Evolutionary conservation across 2,329 filamentous ascomycete species (phyloP), one percentile per base, ranked within the genome.

Genomic region (Talaromyces verruculosus): DNA sequence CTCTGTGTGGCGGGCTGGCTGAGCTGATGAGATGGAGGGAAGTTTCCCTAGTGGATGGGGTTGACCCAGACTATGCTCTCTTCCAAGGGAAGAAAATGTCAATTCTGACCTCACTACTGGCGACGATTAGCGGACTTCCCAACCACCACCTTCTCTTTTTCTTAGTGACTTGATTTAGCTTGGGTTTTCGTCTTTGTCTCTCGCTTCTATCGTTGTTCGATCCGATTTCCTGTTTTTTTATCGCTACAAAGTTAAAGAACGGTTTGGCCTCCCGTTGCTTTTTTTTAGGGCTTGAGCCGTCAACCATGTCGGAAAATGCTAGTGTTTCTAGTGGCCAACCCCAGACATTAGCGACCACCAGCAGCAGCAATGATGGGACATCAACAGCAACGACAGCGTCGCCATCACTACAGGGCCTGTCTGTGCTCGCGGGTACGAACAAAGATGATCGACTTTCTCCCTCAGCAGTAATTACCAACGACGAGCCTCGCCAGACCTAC

Each of bases 221-320:
- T 39, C 13, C 33, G 53, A 39, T 37, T 37, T 35, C 22, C 30
- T 39, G 11, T 17, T 28, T 15, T 15, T 22, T 2, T 8, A 30
- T 5, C 33, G 17, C 33, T 39, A 13, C 3, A 35, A 30, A 63
- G 11, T 8, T 19, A 53, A 53, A 39, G 17, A 39, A 49, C 28
- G 25, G 11, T 33, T 35, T 17, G 43, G 60, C 15, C 33, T 19
- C 19, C 33, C 30, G 51, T 57, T 57, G 39, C 51, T 39, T 55
- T 47, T 51, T 41, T 57, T 55, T 63, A 63, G 61, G 61, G 61
- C 61, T 30, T 28, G 35, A 45, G 61, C 49, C 22, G 59, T 53
- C 43, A n/a, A 49, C 61, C 60, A 66, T 66, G 65, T 63, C 65
- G 60, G 60, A 66, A 22, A 66, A 66, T 60, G 53, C 60, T 63